phyloP scores from a whole-genome alignment of 2,329 filamentous ascomycete species.

The Aspergillus aculeatinus region DNA sequence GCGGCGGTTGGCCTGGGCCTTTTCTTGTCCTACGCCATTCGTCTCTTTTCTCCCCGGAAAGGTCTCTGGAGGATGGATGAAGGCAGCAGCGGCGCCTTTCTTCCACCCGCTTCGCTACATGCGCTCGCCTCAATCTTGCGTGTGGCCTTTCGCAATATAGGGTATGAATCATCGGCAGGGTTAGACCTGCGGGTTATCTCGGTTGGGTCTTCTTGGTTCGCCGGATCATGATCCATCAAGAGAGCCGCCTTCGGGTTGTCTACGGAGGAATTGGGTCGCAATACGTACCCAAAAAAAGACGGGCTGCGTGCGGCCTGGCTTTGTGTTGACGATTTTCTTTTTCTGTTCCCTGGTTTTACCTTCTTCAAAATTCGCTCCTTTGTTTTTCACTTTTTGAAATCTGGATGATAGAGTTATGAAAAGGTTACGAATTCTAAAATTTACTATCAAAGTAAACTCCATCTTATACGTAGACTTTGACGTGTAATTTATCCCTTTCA shows the following conservation, averaged over 20 bases:
- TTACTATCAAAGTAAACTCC: conserved; percentile 2
- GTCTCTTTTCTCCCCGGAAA: conserved; percentile 2
- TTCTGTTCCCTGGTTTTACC: conserved; percentile 30
- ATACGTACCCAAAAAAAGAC: conserved; percentile 26
- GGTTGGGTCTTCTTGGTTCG: conserved; percentile 14
- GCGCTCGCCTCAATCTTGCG: conserved; percentile 14
- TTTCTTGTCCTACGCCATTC: neutral
- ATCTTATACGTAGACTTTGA: neutral
- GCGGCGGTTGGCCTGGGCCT: conserved; percentile 6
- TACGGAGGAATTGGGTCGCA: conserved; percentile 32
- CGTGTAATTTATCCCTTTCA: too few relatives aligned
- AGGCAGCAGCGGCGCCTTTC: conserved; percentile 12
- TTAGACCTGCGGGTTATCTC: conserved; percentile 9
- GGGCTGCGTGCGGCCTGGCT: conserved; percentile 29
- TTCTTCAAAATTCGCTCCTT: conserved; percentile 25
- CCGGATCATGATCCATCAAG: conserved; percentile 19
- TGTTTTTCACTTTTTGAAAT: conserved; percentile 20
- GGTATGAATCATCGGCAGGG: conserved; percentile 31
- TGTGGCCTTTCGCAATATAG: conserved; percentile 19
- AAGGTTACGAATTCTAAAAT: conserved; percentile 35
- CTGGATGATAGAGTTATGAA: conserved; percentile 36
- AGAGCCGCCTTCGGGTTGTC: conserved; percentile 20
- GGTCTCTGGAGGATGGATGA: conserved; percentile 12
- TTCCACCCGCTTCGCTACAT: conserved; percentile 13
- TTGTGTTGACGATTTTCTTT: conserved; percentile 24